A percentile compares a stretch with the other conserved stretches of the same genome.
Evolutionary conservation across 345 rosid genomes (phyloP).

Genomic region (Salix viminalis): DNA sequence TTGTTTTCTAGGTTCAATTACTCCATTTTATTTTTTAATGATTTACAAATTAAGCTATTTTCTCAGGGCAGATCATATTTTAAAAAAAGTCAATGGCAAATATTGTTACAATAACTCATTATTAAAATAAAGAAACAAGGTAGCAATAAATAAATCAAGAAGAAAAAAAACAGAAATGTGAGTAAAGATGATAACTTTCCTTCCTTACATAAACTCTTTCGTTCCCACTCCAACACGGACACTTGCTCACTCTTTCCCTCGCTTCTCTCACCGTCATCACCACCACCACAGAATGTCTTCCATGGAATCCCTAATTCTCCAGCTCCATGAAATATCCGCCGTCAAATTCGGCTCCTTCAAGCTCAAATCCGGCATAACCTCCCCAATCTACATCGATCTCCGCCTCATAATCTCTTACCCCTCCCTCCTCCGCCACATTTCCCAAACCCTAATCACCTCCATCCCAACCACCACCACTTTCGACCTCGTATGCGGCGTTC

Average conservation of each 20-base stretch:
- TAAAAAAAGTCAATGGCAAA: background rate
- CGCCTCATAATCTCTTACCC: conserved; percentile 88
- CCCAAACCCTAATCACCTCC: conserved; percentile 61
- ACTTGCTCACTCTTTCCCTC: background rate
- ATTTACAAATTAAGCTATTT: too few species aligned
- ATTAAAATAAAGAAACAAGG: background rate
- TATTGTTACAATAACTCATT: background rate
- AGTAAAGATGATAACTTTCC: background rate
- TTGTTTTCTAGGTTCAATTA: too few species aligned
- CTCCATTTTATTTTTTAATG: too few species aligned
- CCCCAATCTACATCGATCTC: conserved; percentile 92
- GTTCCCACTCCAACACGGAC: background rate
- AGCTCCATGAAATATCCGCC: conserved; percentile 86
- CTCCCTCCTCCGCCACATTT: conserved; percentile 68
- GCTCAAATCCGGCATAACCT: conserved; percentile 87
- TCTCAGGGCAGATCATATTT: background rate
- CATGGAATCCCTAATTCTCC: conserved; percentile 74
- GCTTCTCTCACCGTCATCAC: background rate
- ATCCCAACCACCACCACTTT: conserved; percentile 51
- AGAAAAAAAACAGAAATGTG: background rate
- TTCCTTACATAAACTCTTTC: background rate
- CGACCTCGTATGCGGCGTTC: conserved; percentile 82
- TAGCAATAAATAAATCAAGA: background rate
- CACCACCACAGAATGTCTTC: conserved; percentile 20
- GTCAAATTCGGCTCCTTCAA: conserved; percentile 85